These are phyloP conservation scores for Phytophthora ohioensis DNA, from an alignment of 352 stramenopile genomes.

Conservation along the genomic window DNA sequence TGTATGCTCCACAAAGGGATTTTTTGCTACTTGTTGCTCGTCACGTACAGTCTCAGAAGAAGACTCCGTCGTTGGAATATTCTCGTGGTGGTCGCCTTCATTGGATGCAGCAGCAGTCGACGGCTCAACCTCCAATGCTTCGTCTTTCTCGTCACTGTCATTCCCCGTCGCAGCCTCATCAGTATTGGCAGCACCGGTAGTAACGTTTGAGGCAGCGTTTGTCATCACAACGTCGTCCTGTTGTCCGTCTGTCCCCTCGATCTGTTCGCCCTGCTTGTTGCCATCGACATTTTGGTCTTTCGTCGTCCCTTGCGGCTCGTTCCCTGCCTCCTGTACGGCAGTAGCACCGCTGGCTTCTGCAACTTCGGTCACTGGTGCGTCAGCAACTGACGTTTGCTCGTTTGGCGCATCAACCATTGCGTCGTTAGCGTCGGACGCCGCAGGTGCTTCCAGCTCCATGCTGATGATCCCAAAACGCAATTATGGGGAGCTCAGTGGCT, in stretches of 20 bases:
- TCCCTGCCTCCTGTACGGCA: neutral
- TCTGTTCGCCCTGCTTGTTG: neutral
- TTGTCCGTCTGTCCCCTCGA: neutral
- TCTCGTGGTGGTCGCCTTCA: neutral
- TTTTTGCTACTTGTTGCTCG: slow-evolving; percentile 9
- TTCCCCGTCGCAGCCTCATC: neutral
- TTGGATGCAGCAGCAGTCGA: neutral
- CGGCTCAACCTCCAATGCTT: neutral
- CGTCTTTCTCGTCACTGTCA: slow-evolving; percentile 6
- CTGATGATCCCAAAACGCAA: slow-evolving; percentile 19
- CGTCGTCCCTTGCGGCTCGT: slow-evolving; percentile 7
- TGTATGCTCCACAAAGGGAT: neutral
- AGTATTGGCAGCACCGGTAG: neutral
- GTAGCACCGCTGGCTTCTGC: neutral
- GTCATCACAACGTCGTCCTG: slow-evolving; percentile 9
- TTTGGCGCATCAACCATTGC: neutral
- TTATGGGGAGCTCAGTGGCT: slow-evolving; percentile 20
- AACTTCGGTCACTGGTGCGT: neutral
- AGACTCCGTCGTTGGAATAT: neutral
- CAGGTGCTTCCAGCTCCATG: slow-evolving; percentile 29
- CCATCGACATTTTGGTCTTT: slow-evolving; percentile 8
- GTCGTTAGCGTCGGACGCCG: slow-evolving; percentile 1
- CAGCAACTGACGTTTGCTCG: neutral
- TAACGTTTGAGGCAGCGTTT: neutral
- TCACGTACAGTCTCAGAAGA: neutral